Evolutionary conservation across 2,329 filamentous ascomycete species (phyloP), one percentile per base, ranked within the genome.

Genomic region (Metarhizium guizhouense): DNA sequence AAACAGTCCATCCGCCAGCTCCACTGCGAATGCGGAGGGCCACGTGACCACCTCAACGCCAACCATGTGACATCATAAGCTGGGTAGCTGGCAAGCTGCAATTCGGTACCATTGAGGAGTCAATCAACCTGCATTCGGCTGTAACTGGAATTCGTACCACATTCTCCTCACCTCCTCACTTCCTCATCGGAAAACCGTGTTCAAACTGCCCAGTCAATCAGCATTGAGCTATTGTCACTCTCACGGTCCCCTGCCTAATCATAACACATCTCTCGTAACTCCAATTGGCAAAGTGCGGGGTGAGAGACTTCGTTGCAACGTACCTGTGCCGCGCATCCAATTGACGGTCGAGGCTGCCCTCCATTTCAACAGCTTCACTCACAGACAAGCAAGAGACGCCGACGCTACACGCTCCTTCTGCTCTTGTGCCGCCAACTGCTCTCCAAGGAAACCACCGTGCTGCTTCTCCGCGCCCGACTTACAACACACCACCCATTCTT

Each of bases 341-440:
- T 70, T 63, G 64, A 47, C 59, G 58, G 52, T 61, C 61, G 57
- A 59, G 54, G 56, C 64, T 67, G 59, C 67, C 66, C 67, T 65
- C 67, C 65, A 61, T 60, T 56, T 55, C 54, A 42, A 54, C 53
- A 56, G 51, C 55, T 56, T 45, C 54, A 32, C 16, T 14, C 18
- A 29, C 20, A 29, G 25, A 32, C 43, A 8, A 47, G 16, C 7
- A 7, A 7, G 8, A 8, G 43, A 11, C 18, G 18, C 43, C 16
- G 51, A 52, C 30, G 4, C 50, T 30, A 48, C 38, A 51, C 49
- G 54, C 54, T 34, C 30, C 49, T 53, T 54, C 40, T 18, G 51
- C 25, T 34, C 25, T 36, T 18, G 51, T 52, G 54, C 49, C 42
- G 49, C 32, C 32, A 40, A 52, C 50, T 48, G 10, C 42, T 49